Evolutionary conservation across 2,329 filamentous ascomycete genomes (phyloP).

Genomic region (Aspergillus quadrilineatus): DNA sequence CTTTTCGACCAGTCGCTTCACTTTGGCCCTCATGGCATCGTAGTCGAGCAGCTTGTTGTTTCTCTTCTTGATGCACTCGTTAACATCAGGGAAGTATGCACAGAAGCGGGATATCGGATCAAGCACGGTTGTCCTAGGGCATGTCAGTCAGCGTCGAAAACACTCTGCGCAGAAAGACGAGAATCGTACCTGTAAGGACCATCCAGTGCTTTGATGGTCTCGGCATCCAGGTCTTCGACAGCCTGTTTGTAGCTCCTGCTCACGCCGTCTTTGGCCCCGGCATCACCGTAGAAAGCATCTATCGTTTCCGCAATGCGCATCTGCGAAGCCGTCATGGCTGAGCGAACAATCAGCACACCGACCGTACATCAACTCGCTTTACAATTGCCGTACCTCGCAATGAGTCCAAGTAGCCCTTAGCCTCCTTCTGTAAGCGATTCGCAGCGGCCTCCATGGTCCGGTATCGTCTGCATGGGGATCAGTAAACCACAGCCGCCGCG

Average conservation of each 20-base stretch:
- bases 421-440: slow-evolving; percentile 90
- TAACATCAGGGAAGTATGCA: slow-evolving; percentile 97
- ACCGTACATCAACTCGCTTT: background rate
- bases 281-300: slow-evolving; percentile 97
- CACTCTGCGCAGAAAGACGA: background rate
- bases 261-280: slow-evolving; percentile 90
- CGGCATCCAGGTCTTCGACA: slow-evolving; percentile 93
- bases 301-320: slow-evolving; percentile 74
- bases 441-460: slow-evolving; percentile 96
- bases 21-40: slow-evolving; percentile 89
- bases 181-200: slow-evolving; percentile 75
- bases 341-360: slow-evolving; percentile 10
- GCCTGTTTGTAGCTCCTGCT: slow-evolving; percentile 97
- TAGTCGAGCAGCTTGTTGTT: slow-evolving; percentile 98
- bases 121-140: slow-evolving; percentile 74
- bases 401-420: slow-evolving; percentile 95
- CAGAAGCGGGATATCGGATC: slow-evolving; percentile 96
- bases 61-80: slow-evolving; percentile 99
- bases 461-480: slow-evolving; percentile 66
- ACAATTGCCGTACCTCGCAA: slow-evolving; percentile 66
- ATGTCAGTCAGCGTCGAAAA: background rate
- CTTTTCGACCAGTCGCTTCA: slow-evolving; percentile 96
- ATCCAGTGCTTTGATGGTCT: slow-evolving; percentile 97
- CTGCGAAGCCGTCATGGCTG: slow-evolving; percentile 97
- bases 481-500: slow-evolving; percentile 16